Evolutionary conservation across 2,329 filamentous ascomycete genomes (phyloP).

Genomic region (Ambrosiella cleistominuta): DNA sequence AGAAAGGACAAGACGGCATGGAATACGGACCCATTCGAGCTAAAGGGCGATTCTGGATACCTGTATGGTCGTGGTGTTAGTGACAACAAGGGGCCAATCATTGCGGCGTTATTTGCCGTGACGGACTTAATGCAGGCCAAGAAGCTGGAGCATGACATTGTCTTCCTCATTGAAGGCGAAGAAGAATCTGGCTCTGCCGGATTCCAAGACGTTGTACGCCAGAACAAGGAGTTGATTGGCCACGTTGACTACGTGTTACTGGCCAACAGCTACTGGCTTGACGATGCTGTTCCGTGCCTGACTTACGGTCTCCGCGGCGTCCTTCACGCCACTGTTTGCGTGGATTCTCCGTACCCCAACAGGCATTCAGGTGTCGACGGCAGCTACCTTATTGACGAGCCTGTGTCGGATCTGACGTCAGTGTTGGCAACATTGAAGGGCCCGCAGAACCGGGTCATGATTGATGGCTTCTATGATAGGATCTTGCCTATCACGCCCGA

Average conservation of each 20-base stretch:
- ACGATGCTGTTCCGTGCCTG: constrained; percentile 85
- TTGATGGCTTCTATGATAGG: constrained; percentile 77
- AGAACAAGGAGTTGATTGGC: constrained; percentile 71
- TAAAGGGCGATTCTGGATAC: constrained; percentile 79
- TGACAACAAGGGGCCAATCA: constrained; percentile 92
- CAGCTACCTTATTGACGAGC: constrained; percentile 75
- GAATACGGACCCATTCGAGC: constrained; percentile 73
- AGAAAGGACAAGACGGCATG: constrained; percentile 53
- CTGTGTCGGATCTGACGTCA: constrained; percentile 75
- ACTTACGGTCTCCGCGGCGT: constrained; percentile 91
- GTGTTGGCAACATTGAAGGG: constrained; percentile 71
- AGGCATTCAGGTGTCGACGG: constrained; percentile 95
- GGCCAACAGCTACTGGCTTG: constrained; percentile 96
- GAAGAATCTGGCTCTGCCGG: constrained; percentile 89
- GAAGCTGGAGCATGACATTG: constrained; percentile 65
- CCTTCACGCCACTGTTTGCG: constrained; percentile 76
- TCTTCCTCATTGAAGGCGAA: constrained; percentile 92
- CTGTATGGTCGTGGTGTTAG: constrained; percentile 91
- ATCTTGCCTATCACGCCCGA: constrained; percentile 58
- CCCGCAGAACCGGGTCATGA: constrained; percentile 58
- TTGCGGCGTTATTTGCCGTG: constrained; percentile 85
- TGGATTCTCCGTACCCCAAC: constrained; percentile 74
- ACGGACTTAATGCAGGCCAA: constrained; percentile 78
- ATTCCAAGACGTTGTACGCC: constrained; percentile 65
- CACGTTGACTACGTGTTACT: constrained; percentile 85